These are phyloP conservation scores for Sugiyamaella floridensis DNA, from an alignment of 805 yeast genomes.

Conservation along the genomic window DNA sequence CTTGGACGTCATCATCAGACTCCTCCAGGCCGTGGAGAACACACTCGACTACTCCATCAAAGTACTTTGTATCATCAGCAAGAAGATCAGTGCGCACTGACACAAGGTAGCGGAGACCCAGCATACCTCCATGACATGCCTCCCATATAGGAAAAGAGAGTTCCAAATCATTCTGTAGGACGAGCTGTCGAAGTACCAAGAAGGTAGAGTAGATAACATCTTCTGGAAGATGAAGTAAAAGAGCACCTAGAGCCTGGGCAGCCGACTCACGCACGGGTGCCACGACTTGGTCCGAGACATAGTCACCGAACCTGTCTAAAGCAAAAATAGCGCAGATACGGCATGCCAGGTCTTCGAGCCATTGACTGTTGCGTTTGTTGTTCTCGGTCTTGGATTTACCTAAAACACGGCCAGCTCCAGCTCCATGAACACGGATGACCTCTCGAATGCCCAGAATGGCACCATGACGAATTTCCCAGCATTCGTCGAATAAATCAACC, in stretches of 20 bases:
- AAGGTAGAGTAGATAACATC: constrained; percentile 57
- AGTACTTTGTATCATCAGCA: constrained; percentile 46
- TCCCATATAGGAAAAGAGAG: constrained; percentile 72
- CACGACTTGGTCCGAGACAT: constrained; percentile 93
- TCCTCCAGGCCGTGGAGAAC: constrained; percentile 79
- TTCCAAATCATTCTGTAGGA: constrained; percentile 50
- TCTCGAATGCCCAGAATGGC: constrained; percentile 90
- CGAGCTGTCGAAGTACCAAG: constrained; percentile 56
- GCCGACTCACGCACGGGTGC: constrained; percentile 98
- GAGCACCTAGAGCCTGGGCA: constrained; percentile 89
- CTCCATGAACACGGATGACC: constrained; percentile 72
- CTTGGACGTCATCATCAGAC: constrained; percentile 91
- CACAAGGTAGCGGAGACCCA: constrained; percentile 87
- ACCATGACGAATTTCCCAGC: constrained; percentile 96
- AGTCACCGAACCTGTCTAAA: constrained; percentile 92
- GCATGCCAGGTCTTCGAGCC: constrained; percentile 83
- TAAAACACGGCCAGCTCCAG: constrained; percentile 73
- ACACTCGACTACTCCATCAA: constrained; percentile 71
- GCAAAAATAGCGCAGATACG: constrained; percentile 82
- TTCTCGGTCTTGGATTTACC: constrained; percentile 60
- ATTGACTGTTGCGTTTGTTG: constrained; percentile 52
- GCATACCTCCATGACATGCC: constrained; percentile 96
- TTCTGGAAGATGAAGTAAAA: constrained; percentile 65
- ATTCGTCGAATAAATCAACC: constrained; percentile 71
- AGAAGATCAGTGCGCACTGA: constrained; percentile 81